Conservation (phyloP, 1,139 yeast genomes). For the Nakaseomyces nivariensis region DNA sequence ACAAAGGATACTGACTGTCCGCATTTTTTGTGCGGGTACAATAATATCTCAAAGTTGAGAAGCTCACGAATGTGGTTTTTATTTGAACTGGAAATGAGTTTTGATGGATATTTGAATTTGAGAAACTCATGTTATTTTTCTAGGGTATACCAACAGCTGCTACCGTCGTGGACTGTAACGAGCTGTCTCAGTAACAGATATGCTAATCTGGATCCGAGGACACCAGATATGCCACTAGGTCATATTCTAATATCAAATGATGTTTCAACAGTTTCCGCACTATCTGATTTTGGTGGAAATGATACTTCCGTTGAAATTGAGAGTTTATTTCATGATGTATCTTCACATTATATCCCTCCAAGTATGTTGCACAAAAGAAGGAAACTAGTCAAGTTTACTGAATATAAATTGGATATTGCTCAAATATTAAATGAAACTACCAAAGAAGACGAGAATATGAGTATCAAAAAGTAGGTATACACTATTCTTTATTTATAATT, state of each 20-base stretch:
- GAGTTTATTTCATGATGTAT: constrained; percentile 10
- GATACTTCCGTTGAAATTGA: constrained; percentile 8
- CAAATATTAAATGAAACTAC: constrained; percentile 9
- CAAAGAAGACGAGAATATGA: neutral
- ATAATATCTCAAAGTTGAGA: constrained; percentile 9
- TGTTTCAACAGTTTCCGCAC: neutral
- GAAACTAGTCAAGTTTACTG: constrained; percentile 14
- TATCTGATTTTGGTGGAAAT: neutral
- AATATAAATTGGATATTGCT: constrained; percentile 10
- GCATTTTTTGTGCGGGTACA: constrained; percentile 15
- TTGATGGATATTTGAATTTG: constrained; percentile 15
- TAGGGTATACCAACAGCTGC: constrained; percentile 17
- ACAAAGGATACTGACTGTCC: constrained; percentile 8
- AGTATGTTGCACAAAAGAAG: constrained; percentile 11
- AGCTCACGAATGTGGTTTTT: constrained; percentile 22
- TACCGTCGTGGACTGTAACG: constrained; percentile 16
- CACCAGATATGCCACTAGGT: constrained; percentile 3
- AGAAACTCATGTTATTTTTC: constrained; percentile 21
- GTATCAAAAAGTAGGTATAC: neutral
- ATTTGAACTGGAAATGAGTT: constrained; percentile 25
- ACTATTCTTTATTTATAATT: no score
- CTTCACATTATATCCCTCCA: constrained; percentile 9
- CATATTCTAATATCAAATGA: constrained; percentile 1
- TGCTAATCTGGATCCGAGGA: constrained; percentile 1
- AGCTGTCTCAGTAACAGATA: constrained; percentile 8